Evolutionary conservation across 2,329 filamentous ascomycete genomes (phyloP).

Genomic region (Pseudogymnoascus verrucosus): DNA sequence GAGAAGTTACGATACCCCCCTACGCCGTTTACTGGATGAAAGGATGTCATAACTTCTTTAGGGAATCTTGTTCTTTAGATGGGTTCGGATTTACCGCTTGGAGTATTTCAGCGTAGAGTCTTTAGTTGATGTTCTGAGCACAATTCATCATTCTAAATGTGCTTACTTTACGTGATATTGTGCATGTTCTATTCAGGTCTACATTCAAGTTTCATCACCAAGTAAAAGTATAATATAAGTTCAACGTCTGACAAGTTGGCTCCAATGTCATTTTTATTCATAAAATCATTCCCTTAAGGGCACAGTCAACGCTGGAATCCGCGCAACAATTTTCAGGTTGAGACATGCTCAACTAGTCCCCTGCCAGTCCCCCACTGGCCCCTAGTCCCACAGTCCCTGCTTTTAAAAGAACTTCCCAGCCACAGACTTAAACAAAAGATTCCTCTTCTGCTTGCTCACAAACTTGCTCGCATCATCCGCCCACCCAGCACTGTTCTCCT

Average conservation of each 20-base stretch:
- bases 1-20: constrained; percentile 1
- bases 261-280: background rate
- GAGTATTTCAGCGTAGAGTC: constrained; percentile 1
- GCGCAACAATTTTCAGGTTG: background rate
- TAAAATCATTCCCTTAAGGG: background rate
- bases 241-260: background rate
- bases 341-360: background rate
- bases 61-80: constrained; percentile 5
- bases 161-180: too few relatives aligned
- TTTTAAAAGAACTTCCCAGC: constrained; percentile 47
- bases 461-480: constrained; percentile 83
- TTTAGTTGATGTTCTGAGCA: background rate
- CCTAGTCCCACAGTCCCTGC: background rate
- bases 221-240: background rate
- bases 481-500: constrained; percentile 75
- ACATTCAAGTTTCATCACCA: too few relatives aligned
- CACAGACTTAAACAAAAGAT: constrained; percentile 63
- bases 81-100: background rate
- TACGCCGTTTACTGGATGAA: background rate
- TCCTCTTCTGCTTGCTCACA: constrained; percentile 79
- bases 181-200: too few relatives aligned
- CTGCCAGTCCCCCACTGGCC: background rate
- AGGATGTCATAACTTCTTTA: background rate
- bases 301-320: background rate
- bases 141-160: constrained; percentile 5